A percentile compares a stretch with the other conserved stretches of the same genome.
Evolutionary conservation across 176 grass and related monocot species (phyloP).

Genomic region (Oryza officinalis): DNA sequence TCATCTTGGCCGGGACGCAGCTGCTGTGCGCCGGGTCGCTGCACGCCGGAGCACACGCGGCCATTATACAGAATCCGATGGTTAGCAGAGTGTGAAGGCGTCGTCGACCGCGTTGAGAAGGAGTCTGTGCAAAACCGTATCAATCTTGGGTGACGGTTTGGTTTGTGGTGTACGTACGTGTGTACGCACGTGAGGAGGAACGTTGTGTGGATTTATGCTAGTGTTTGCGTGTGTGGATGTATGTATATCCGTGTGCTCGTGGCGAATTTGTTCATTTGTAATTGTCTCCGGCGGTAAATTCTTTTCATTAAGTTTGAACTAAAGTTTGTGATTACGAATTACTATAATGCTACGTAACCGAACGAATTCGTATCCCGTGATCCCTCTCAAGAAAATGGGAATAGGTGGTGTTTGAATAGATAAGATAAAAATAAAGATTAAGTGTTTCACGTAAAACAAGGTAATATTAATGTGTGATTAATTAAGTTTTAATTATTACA

Average conservation of each 20-base stretch:
- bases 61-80: neutral
- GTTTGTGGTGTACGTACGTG: neutral
- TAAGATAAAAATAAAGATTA: too few relatives aligned
- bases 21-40: constrained; percentile 73
- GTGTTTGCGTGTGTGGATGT: neutral
- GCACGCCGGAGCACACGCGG: constrained; percentile 44
- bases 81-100: constrained; percentile 9
- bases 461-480: too few relatives aligned
- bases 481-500: too few relatives aligned
- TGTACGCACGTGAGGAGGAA: neutral
- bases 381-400: too few relatives aligned
- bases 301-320: neutral
- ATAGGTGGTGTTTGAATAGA: too few relatives aligned
- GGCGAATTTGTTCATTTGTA: neutral
- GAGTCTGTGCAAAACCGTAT: neutral
- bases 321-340: too few relatives aligned
- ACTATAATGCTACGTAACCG: neutral
- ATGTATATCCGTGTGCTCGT: neutral
- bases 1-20: constrained; percentile 75
- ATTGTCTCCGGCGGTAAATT: too few relatives aligned
- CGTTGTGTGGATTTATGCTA: neutral
- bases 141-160: constrained; percentile 26
- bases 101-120: neutral
- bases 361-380: neutral
- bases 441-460: too few relatives aligned